phyloP scores from a whole-genome alignment of 2,329 filamentous ascomycete species.

The Cercospora sp. region DNA sequence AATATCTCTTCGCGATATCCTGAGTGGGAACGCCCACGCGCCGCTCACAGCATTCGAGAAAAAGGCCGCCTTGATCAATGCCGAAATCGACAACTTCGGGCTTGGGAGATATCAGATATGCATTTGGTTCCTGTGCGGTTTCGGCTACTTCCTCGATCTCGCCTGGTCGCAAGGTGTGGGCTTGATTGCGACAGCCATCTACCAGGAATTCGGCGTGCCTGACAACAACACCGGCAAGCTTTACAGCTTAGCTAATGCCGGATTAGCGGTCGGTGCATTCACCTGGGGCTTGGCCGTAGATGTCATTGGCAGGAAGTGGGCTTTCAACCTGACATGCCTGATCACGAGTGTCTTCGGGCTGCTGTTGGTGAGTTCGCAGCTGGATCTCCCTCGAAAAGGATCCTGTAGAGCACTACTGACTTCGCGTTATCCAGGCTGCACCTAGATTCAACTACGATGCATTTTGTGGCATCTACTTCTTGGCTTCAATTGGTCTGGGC shows the following conservation, averaged over 20 bases:
- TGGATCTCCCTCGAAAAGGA: too few relatives aligned
- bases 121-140: conserved; percentile 54
- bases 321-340: conserved; percentile 61
- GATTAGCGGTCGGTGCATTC: conserved; percentile 57
- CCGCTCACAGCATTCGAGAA: conserved; percentile 44
- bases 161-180: conserved; percentile 62
- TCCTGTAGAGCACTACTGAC: neutral
- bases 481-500: conserved; percentile 39
- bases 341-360: conserved; percentile 56
- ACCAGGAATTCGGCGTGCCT: conserved; percentile 58
- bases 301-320: conserved; percentile 55
- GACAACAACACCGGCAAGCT: conserved; percentile 50
- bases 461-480: conserved; percentile 44
- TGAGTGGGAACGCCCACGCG: conserved; percentile 10
- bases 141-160: conserved; percentile 58
- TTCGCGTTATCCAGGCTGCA: conserved; percentile 38
- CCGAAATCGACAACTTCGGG: conserved; percentile 54
- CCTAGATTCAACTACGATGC: conserved; percentile 47
- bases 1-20: conserved; percentile 11
- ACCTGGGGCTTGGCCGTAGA: conserved; percentile 59
- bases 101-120: conserved; percentile 53
- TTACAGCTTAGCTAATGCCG: conserved; percentile 53
- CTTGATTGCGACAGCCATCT: conserved; percentile 55
- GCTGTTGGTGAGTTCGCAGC: too few relatives aligned
- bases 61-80: conserved; percentile 47